Conservation (phyloP, 768 basidiomycete genomes). For the Tricholoma terreum region DNA sequence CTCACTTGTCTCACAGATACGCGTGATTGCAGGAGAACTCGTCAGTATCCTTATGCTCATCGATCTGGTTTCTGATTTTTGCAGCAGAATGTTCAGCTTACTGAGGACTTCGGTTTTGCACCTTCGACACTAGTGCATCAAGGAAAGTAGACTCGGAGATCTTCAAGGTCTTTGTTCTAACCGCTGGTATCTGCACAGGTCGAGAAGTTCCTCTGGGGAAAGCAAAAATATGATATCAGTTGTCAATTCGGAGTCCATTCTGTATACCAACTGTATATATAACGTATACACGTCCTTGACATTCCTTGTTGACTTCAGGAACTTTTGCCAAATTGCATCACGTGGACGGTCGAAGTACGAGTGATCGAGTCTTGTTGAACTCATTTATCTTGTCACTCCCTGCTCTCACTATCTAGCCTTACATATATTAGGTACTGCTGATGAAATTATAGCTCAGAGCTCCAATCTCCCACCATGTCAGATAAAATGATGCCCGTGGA, state of each 20-base stretch:
- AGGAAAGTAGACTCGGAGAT: constrained; percentile 35
- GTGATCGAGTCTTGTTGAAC: too few relatives aligned
- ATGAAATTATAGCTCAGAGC: neutral
- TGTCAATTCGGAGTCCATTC: too few relatives aligned
- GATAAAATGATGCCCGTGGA: constrained; percentile 61
- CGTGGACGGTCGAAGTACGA: too few relatives aligned
- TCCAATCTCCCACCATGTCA: constrained; percentile 28
- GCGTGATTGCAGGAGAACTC: constrained; percentile 80
- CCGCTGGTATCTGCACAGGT: constrained; percentile 25
- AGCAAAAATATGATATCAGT: constrained; percentile 50
- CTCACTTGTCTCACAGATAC: constrained; percentile 46
- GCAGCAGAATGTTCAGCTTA: constrained; percentile 58
- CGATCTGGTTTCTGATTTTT: constrained; percentile 4
- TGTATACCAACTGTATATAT: too few relatives aligned
- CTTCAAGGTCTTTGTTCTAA: constrained; percentile 2
- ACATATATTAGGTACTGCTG: constrained; percentile 1
- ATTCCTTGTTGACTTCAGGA: neutral
- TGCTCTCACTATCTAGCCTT: constrained; percentile 13
- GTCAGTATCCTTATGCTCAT: constrained; percentile 36
- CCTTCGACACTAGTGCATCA: constrained; percentile 80
- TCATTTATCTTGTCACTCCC: too few relatives aligned
- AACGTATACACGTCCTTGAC: too few relatives aligned
- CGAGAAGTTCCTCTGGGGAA: constrained; percentile 60
- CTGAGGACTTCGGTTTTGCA: constrained; percentile 81
- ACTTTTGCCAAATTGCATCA: constrained; percentile 19